Evolutionary conservation across 2,329 filamentous ascomycete species (phyloP).

Genomic region (Didymellaceae sp.): DNA sequence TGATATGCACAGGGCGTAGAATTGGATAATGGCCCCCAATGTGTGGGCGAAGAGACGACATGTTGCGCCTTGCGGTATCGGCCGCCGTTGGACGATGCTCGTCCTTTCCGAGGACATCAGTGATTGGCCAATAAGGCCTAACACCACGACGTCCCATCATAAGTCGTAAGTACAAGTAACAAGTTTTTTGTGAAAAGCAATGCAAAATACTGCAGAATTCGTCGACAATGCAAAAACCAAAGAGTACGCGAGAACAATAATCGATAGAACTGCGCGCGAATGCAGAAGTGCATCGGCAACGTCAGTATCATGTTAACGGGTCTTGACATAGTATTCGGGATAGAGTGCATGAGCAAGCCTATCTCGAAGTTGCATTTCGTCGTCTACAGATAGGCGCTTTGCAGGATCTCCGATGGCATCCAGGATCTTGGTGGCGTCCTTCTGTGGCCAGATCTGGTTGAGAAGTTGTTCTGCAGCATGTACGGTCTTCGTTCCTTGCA

Average conservation of each 20-base stretch:
- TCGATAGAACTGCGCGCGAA: too few species aligned
- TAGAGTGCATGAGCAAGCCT: conserved; percentile 20
- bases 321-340: conserved; percentile 10
- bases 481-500: conserved; percentile 14
- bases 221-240: not conserved
- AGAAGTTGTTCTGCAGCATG: conserved; percentile 21
- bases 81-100: conserved; percentile 23
- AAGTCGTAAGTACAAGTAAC: not conserved
- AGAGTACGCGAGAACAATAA: too few species aligned
- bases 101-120: not conserved
- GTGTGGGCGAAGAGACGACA: conserved; percentile 15
- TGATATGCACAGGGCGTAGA: conserved; percentile 4
- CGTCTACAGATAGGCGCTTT: conserved; percentile 14
- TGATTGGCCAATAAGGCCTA: conserved; percentile 26
- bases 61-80: conserved; percentile 27
- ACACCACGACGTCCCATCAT: conserved; percentile 15
- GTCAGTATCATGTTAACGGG: conserved; percentile 6
- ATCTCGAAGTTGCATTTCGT: conserved; percentile 18
- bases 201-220: not conserved
- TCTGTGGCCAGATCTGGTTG: conserved; percentile 13
- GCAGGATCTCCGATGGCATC: conserved; percentile 25
- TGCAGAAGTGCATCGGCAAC: not conserved
- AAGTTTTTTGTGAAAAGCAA: not conserved
- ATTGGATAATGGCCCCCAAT: conserved; percentile 1
- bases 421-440: conserved; percentile 22